These are phyloP conservation scores for Cercospora sesami DNA, from an alignment of 2,329 filamentous ascomycete species.

Conservation along the genomic window DNA sequence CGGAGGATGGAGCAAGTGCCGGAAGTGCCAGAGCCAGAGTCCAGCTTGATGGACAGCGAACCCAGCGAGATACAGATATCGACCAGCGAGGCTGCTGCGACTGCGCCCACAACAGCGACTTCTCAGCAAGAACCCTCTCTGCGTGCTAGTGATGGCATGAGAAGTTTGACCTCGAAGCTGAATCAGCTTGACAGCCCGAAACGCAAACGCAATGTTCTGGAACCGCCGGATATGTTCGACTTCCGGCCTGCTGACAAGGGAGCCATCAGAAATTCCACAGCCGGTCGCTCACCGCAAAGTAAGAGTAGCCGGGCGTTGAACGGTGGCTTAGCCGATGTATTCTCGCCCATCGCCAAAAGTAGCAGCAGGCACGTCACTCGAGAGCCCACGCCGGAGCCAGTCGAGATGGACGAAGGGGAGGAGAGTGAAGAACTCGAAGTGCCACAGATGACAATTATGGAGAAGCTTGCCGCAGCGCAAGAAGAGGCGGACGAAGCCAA, in stretches of 20 bases:
- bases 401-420: conserved; percentile 35
- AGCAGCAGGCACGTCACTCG: conserved; percentile 15
- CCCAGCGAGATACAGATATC: conserved; percentile 31
- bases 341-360: conserved; percentile 11
- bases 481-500: conserved; percentile 48
- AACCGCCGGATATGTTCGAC: conserved; percentile 41
- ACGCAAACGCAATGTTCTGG: conserved; percentile 35
- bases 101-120: conserved; percentile 2
- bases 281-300: conserved; percentile 1
- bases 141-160: conserved; percentile 13
- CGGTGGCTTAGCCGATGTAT: background rate
- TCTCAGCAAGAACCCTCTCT: conserved; percentile 2
- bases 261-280: background rate
- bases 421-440: conserved; percentile 36
- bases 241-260: conserved; percentile 30
- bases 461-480: conserved; percentile 49
- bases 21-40: conserved; percentile 22
- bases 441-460: conserved; percentile 44
- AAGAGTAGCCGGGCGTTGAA: background rate
- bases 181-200: conserved; percentile 27
- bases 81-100: conserved; percentile 4
- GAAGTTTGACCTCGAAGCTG: conserved; percentile 11
- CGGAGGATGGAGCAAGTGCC: conserved; percentile 30
- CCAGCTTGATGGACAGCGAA: conserved; percentile 33
- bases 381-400: conserved; percentile 2